A percentile compares a stretch with the other conserved stretches of the same genome.
These are phyloP conservation scores for Saccharomycopsis microspora DNA, from an alignment of 805 yeast species.

Conservation along the genomic window DNA sequence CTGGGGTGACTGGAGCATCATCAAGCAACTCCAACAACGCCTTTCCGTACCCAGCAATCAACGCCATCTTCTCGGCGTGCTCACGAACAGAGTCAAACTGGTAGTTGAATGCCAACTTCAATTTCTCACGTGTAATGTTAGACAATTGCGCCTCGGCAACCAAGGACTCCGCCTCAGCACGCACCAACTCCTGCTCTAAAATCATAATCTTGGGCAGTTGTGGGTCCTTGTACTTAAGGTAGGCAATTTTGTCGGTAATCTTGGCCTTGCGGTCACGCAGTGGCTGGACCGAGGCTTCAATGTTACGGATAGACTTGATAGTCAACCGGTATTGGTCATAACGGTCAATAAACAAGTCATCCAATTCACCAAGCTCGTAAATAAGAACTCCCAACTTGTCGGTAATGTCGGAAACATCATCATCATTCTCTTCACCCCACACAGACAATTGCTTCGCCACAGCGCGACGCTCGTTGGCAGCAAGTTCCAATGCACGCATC, in stretches of 20 bases:
- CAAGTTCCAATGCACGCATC: conserved; percentile 66
- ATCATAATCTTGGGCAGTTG: conserved; percentile 69
- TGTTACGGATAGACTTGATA: conserved; percentile 69
- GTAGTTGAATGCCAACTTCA: conserved; percentile 74
- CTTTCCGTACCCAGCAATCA: conserved; percentile 85
- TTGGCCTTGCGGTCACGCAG: conserved; percentile 78
- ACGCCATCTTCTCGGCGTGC: conserved; percentile 74
- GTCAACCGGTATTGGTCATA: conserved; percentile 82
- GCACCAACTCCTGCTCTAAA: conserved; percentile 78
- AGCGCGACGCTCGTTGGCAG: conserved; percentile 67
- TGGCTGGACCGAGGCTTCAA: conserved; percentile 82
- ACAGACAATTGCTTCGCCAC: conserved; percentile 73
- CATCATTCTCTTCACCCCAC: conserved; percentile 86
- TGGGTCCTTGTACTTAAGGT: conserved; percentile 76
- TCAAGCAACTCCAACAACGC: conserved; percentile 74
- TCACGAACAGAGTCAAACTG: conserved; percentile 81
- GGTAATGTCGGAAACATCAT: conserved; percentile 76
- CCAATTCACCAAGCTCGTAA: conserved; percentile 76
- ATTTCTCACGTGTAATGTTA: conserved; percentile 77
- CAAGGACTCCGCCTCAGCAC: conserved; percentile 85
- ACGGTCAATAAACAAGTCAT: conserved; percentile 77
- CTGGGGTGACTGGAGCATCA: conserved; percentile 80
- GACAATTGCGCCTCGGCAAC: conserved; percentile 90
- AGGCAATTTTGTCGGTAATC: conserved; percentile 77
- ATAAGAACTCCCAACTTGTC: conserved; percentile 78